Conservation (phyloP, 176 grass and related monocot genomes). For the Avena eriantha region DNA sequence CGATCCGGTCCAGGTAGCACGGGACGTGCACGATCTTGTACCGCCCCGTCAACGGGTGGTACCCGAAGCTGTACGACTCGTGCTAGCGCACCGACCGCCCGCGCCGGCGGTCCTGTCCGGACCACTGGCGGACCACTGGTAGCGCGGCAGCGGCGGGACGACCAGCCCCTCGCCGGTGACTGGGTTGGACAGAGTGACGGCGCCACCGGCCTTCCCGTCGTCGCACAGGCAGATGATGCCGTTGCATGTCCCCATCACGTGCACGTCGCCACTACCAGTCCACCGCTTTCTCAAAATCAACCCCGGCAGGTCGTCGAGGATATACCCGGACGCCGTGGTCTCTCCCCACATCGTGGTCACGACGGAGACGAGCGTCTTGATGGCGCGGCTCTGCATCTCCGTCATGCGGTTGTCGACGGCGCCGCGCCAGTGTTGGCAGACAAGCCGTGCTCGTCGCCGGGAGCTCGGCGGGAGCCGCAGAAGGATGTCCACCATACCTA, state of each 20-base stretch:
- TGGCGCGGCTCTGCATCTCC: too few relatives aligned
- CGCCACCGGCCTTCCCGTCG: not conserved
- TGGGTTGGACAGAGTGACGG: not conserved
- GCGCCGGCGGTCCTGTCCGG: not conserved
- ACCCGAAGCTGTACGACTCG: not conserved
- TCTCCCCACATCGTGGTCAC: too few relatives aligned
- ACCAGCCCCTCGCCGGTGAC: not conserved
- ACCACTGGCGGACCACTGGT: not conserved
- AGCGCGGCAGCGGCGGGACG: not conserved
- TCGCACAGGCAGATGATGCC: not conserved
- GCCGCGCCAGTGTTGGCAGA: too few relatives aligned
- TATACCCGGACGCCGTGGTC: too few relatives aligned
- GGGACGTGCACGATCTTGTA: not conserved
- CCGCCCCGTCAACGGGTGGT: not conserved
- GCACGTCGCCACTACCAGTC: not conserved
- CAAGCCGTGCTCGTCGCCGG: too few relatives aligned
- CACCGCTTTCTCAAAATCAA: not conserved
- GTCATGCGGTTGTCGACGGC: too few relatives aligned
- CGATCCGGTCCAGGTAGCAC: not conserved
- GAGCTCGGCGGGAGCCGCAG: too few relatives aligned
- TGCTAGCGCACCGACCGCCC: not conserved
- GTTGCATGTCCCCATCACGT: not conserved
- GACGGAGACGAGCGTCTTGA: too few relatives aligned
- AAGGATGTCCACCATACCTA: too few relatives aligned
- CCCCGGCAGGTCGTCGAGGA: not conserved